Base-by-base conservation (phyloP, 1,284 basidiomycete genomes). In the Boletellus deceptivus region DNA sequence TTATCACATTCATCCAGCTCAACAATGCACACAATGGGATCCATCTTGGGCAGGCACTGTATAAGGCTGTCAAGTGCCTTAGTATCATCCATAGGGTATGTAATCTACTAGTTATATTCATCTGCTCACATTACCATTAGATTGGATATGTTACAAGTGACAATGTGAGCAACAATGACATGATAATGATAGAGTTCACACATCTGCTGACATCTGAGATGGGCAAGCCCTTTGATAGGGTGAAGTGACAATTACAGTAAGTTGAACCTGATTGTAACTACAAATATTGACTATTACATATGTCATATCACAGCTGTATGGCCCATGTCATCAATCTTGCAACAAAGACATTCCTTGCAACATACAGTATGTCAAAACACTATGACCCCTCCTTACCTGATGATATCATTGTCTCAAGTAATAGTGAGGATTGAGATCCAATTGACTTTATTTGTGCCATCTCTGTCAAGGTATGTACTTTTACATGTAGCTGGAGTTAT, bases 391-490 rank as follows among this genome's bases (percentile, higher is more conserved):
- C 20, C 20, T 22, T 4, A 22, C 20, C 20, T 22, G 20, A 22
- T 22, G 20, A 22, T 4, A 22, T 22, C 20, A 22, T 22, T 22
- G 20, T 22, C 20, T 22, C 2, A 4, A 22, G 37, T 16, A 27
- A 33, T 9, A 7, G 48, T 24, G 36, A 31, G 10, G 34, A 29
- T 36, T 6, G 2, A 16, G 58, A 66, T 44, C 53, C 50, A 13
- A 50, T 65, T 31, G 59, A 61, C 2, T 53, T 65, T 5, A 18
- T 67, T 7, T 36, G 27, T 0, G 53, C 58, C 0, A 62, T 55
- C 25, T 39, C 38, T 38, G 41, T 55, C 8, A 56, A 56, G 55
- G 49, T 56, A 52, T 0, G 20, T 4, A 22, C 20, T 22, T 4
- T 22, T 22, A 22, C 20, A 22, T 37, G 42, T 48, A 22, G 22